A percentile compares a stretch with the other conserved stretches of the same genome.
Evolutionary conservation across 495 filamentous ascomycete species (phyloP).

Genomic region (Antarctomyces pellizariae): DNA sequence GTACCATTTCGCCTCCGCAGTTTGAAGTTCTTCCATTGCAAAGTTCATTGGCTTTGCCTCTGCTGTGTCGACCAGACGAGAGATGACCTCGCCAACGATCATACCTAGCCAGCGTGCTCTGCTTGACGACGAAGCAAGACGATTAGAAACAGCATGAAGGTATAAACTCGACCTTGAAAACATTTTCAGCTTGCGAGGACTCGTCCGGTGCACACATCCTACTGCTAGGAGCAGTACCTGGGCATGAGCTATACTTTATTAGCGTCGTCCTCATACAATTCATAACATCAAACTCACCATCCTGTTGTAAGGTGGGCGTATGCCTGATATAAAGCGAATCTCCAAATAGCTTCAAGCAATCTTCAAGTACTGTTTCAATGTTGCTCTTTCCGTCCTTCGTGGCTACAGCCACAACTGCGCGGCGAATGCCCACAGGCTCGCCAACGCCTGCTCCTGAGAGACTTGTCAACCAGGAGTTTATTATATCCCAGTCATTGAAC

Average conservation of each 20-base stretch:
- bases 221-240: conserved; percentile 59
- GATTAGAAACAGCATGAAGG: conserved; percentile 62
- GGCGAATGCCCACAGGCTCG: conserved; percentile 32
- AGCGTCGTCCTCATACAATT: neutral
- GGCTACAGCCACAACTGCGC: conserved; percentile 39
- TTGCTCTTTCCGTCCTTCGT: conserved; percentile 25
- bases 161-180: conserved; percentile 47
- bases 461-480: conserved; percentile 40
- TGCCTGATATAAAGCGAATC: conserved; percentile 77
- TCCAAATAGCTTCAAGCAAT: conserved; percentile 46
- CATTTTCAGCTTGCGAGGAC: conserved; percentile 32
- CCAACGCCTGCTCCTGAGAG: conserved; percentile 42
- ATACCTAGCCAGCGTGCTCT: conserved; percentile 72
- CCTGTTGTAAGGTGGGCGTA: conserved; percentile 59
- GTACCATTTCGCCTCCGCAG: conserved; percentile 56
- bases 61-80: conserved; percentile 52
- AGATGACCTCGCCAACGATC: conserved; percentile 64
- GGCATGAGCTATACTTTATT: conserved; percentile 29
- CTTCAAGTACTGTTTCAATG: conserved; percentile 36
- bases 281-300: conserved; percentile 32
- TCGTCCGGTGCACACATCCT: conserved; percentile 44
- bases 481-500: conserved; percentile 14
- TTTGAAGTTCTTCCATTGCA: conserved; percentile 54
- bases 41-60: conserved; percentile 58
- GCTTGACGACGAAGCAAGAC: conserved; percentile 51